Evolutionary conservation across 2,329 filamentous ascomycete genomes (phyloP), one percentile per base, ranked within the genome.

Genomic region (Clarireedia homoeocarpa): DNA sequence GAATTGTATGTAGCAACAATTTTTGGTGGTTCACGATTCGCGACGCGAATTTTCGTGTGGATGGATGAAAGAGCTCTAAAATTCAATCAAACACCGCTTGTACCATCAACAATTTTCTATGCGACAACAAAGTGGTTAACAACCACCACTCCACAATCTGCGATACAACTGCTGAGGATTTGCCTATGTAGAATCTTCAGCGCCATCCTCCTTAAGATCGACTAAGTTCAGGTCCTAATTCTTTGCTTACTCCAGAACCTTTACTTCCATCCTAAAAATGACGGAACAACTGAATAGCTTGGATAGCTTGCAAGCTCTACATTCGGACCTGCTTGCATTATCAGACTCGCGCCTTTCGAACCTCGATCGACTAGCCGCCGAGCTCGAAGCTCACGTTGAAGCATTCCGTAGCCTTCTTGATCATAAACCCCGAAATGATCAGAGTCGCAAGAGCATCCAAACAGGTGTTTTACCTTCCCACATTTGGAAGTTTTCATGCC

Each of bases 311-410:
- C 85, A 91, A 75, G 85, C 83, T 71, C 83, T 99, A 65, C 89
- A 95, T 72, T 83, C 88, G 71, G 91, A 96, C 74, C 83, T 99
- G 60, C 77, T 87, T 64, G 84, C 86, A 56, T 79, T 94, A 65
- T 82, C 83, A 61, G 85, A 94, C 66, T 82, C 83, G 56, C 82
- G 86, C 27, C 72, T 90, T 51, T 79, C 85, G 34, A 83, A 85
- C 59, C 74, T 89, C 40, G 85, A 92, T 59, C 83, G 89, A 62
- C 77, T 86, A 57, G 80, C 83, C 64, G 67, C 74, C 51, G 79
- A 82, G 68, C 77, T 97, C 48, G 84, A 88, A 65, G 74, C 75
- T 51, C 81, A 86, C 64, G 76, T 85, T 50, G 76, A 82, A 55
- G 83, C 84, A 55, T 87, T 95, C 68, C 79, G 79, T 69, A 79